Conservation (phyloP, 352 stramenopile genomes). For the Pythium insidiosum region DNA sequence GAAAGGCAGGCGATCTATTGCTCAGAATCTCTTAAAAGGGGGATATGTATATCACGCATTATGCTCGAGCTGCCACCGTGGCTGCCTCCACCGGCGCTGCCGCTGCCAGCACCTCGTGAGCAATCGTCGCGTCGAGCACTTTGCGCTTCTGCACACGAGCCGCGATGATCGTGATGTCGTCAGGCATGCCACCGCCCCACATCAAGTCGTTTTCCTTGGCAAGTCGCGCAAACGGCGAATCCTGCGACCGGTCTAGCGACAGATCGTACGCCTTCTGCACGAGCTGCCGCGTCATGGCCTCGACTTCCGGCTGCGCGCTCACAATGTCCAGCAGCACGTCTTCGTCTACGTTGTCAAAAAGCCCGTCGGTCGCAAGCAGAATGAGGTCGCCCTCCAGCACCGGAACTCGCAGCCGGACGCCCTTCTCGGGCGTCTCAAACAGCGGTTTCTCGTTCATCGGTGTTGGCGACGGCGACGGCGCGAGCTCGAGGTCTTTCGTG, state of each 20-base stretch:
- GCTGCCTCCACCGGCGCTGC: too few relatives aligned
- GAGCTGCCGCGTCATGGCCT: conserved; percentile 71
- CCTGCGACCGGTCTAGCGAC: conserved; percentile 83
- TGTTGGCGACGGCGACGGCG: conserved; percentile 26
- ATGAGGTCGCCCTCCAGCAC: conserved; percentile 93
- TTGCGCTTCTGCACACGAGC: conserved; percentile 49
- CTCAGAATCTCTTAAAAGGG: too few relatives aligned
- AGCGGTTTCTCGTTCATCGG: conserved; percentile 66
- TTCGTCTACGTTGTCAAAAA: conserved; percentile 96
- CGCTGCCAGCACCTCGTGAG: background rate
- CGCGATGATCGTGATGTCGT: conserved; percentile 84
- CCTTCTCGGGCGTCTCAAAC: conserved; percentile 90
- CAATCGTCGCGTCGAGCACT: background rate
- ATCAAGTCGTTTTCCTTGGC: conserved; percentile 98
- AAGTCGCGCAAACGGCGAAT: conserved; percentile 95
- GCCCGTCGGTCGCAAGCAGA: conserved; percentile 93
- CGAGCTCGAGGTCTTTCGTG: conserved; percentile 28
- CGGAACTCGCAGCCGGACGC: conserved; percentile 89
- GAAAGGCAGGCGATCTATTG: too few relatives aligned
- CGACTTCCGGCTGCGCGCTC: conserved; percentile 42
- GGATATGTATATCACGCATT: too few relatives aligned
- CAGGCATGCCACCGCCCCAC: conserved; percentile 91
- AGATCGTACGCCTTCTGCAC: conserved; percentile 87
- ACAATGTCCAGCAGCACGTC: conserved; percentile 72
- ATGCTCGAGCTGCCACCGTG: background rate